Evolutionary conservation across 306 rosid species (phyloP), one percentile per base, ranked within the genome.

Genomic region (Malus asiatica): DNA sequence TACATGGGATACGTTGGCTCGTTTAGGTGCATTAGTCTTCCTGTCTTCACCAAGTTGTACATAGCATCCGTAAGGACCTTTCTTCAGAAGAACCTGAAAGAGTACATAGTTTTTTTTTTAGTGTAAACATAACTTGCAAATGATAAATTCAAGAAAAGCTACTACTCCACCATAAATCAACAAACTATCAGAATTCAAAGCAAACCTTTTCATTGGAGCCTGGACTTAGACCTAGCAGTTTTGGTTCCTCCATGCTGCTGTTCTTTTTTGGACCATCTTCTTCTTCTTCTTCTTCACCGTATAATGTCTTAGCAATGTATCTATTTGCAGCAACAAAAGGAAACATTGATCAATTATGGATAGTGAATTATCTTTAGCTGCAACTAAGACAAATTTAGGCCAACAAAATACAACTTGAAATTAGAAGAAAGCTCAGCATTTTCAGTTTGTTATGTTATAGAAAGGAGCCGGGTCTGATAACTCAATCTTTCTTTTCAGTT

Each of bases 21-120:
- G 87, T 87, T 87, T 89, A 33, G 99, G 99, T 58, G 70, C 15
- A 81, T 78, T 83, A 59, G 89, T 93, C 80, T 89, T 96, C 85
- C 83, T 87, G 82, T 96, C 99, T 83, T 92, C 98, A 67, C 99
- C 97, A 46, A 90, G 98, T 81, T 96, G 99, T 72, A 96, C 90
- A 79, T 96, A 96, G 52, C 71, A 83, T 74, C 99, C 99, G 68
- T 87, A 92, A 52, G 99, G 97, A 73, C 99, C 99, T 35, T 58
- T 76, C 88, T 96, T 96, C 83, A 96, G 81, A 81, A 92, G 87
- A 87, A 96, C 77, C 99, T 95, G 90, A 79, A 75, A 67, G 72
- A 74, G 32, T 64, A 5, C 6, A 40, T 30, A 46, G 14, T 9
- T 38, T 58, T 38, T 58, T 65, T 51, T 42, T 32, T 51, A 74